These are phyloP conservation scores for Neurospora sp. DNA, from an alignment of 495 filamentous ascomycete species.

Conservation along the genomic window DNA sequence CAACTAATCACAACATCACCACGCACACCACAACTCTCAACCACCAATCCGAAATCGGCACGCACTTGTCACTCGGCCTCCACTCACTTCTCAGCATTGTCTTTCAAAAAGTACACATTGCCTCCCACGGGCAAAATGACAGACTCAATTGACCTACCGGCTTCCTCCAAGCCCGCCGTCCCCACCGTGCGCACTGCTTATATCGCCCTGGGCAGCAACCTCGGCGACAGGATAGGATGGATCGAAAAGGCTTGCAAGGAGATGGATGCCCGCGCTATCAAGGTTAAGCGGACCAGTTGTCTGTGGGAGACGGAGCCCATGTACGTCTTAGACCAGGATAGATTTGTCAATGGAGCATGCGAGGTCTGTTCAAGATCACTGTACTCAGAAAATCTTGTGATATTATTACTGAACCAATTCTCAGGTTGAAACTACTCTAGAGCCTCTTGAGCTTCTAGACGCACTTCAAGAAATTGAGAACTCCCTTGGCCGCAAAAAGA, in stretches of 20 bases:
- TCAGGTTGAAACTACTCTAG: conserved; percentile 72
- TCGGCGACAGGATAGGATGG: conserved; percentile 73
- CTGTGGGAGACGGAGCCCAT: conserved; percentile 94
- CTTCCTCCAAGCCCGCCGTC: background rate
- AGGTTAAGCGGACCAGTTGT: conserved; percentile 68
- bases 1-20: background rate
- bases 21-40: background rate
- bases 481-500: conserved; percentile 63
- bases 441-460: conserved; percentile 66
- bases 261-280: conserved; percentile 62
- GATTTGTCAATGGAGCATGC: conserved; percentile 87
- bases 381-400: background rate
- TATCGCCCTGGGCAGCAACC: conserved; percentile 86
- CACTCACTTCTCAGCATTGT: background rate
- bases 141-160: background rate
- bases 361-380: conserved; percentile 51
- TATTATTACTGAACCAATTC: conserved; percentile 2
- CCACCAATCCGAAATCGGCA: background rate
- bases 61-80: background rate
- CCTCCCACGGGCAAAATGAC: conserved; percentile 7
- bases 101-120: conserved; percentile 18
- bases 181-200: conserved; percentile 44
- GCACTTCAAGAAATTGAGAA: conserved; percentile 76
- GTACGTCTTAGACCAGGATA: conserved; percentile 83
- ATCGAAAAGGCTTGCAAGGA: conserved; percentile 73